phyloP scores from a whole-genome alignment of 2,329 filamentous ascomycete genomes.

The Aspergillus sp. region DNA sequence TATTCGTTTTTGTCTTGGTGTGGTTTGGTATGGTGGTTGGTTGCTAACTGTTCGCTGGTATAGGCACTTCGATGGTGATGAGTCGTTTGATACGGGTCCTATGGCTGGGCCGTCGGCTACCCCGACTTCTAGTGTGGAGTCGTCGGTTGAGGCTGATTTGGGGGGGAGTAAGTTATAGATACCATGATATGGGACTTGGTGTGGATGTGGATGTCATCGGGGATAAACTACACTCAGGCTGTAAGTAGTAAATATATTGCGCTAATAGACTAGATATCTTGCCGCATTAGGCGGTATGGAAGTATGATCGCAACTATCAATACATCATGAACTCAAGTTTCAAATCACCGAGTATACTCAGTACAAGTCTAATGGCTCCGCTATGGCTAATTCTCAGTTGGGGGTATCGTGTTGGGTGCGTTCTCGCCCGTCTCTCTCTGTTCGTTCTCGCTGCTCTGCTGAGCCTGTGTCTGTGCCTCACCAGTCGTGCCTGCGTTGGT shows the following conservation, averaged over 20 bases:
- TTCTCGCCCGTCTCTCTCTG: constrained; percentile 2
- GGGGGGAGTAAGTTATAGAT: constrained; percentile 25
- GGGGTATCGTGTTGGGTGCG: constrained; percentile 17
- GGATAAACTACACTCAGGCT: too few species aligned
- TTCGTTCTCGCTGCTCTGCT: neutral
- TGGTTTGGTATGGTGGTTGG: neutral
- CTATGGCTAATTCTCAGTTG: constrained; percentile 8
- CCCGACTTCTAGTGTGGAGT: constrained; percentile 12
- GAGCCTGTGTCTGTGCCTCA: constrained; percentile 11
- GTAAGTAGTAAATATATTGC: too few species aligned
- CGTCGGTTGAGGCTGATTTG: neutral
- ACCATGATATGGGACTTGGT: too few species aligned
- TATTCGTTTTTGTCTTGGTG: constrained; percentile 21
- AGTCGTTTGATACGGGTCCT: constrained; percentile 46
- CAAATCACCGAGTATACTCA: constrained; percentile 5
- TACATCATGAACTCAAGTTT: neutral
- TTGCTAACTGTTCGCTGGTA: neutral
- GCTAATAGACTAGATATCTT: constrained; percentile 10
- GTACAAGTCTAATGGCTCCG: neutral
- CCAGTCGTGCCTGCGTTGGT: constrained; percentile 11
- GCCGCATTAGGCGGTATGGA: neutral
- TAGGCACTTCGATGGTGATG: constrained; percentile 51
- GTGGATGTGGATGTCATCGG: too few species aligned
- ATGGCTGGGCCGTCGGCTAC: constrained; percentile 29
- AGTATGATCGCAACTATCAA: constrained; percentile 2